phyloP scores from a whole-genome alignment of 2,329 filamentous ascomycete genomes.

The Venturiaceae sp. region DNA sequence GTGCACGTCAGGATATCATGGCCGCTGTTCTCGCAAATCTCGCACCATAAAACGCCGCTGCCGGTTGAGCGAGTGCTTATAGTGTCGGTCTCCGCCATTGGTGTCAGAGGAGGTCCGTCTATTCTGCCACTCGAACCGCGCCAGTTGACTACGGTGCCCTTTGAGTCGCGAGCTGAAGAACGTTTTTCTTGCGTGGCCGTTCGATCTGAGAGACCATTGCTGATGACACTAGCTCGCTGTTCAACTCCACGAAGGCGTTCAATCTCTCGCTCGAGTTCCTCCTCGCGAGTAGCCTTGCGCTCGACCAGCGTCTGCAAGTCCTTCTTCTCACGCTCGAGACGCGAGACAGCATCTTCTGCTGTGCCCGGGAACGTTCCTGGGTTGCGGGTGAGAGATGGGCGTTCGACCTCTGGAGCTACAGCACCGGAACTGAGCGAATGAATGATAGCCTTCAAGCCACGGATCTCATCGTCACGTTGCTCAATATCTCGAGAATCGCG shows the following conservation, averaged over 20 bases:
- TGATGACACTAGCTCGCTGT: slow-evolving; percentile 44
- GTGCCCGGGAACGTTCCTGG: slow-evolving; percentile 14
- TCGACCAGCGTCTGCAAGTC: slow-evolving; percentile 68
- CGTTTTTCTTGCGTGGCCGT: slow-evolving; percentile 38
- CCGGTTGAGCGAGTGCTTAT: slow-evolving; percentile 39
- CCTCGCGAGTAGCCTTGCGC: slow-evolving; percentile 63
- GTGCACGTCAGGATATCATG: slow-evolving; percentile 93
- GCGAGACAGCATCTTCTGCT: slow-evolving; percentile 48
- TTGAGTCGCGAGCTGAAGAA: slow-evolving; percentile 55
- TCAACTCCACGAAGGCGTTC: slow-evolving; percentile 39
- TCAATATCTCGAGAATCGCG: slow-evolving; percentile 62
- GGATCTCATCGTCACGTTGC: slow-evolving; percentile 94
- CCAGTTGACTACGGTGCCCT: slow-evolving; percentile 49
- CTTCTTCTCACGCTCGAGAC: slow-evolving; percentile 69
- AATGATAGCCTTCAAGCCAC: slow-evolving; percentile 94
- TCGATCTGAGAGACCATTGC: slow-evolving; percentile 39
- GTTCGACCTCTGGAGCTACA: slow-evolving; percentile 16
- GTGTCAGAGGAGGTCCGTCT: slow-evolving; percentile 47
- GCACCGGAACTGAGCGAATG: slow-evolving; percentile 82
- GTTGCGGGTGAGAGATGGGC: slow-evolving; percentile 19
- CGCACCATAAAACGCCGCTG: slow-evolving; percentile 69
- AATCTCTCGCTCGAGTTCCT: slow-evolving; percentile 77
- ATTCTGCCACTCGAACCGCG: slow-evolving; percentile 37
- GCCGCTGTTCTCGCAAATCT: slow-evolving; percentile 85
- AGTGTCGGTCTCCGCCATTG: slow-evolving; percentile 61